phyloP scores from a whole-genome alignment of 2,329 filamentous ascomycete genomes.

The Sordariomycetes sp. region DNA sequence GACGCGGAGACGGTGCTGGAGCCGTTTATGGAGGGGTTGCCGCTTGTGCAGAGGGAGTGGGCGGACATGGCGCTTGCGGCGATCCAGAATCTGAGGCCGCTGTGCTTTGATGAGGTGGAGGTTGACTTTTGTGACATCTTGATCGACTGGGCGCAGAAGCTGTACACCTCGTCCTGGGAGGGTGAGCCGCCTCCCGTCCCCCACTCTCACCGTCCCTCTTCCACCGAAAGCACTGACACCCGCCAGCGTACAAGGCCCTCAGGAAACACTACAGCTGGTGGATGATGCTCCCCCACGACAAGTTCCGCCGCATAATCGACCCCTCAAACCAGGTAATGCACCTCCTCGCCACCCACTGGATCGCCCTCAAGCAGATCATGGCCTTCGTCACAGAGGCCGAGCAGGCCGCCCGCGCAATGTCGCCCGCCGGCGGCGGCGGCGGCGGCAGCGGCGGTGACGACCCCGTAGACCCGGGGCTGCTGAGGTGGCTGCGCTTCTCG shows the following conservation, averaged over 20 bases:
- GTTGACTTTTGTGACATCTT: conserved; percentile 30
- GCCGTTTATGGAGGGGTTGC: conserved; percentile 29
- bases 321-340: conserved; percentile 28
- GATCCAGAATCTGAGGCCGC: conserved; percentile 24
- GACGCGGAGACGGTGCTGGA: conserved; percentile 25
- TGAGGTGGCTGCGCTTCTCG: conserved; percentile 35
- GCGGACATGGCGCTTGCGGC: conserved; percentile 30
- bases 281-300: conserved; percentile 40
- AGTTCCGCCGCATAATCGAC: conserved; percentile 36
- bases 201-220: background rate
- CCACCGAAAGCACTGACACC: background rate
- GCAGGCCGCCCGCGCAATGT: conserved; percentile 16
- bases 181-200: conserved; percentile 22
- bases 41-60: conserved; percentile 29
- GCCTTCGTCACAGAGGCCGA: conserved; percentile 29
- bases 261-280: conserved; percentile 40
- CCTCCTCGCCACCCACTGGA: conserved; percentile 39
- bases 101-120: conserved; percentile 30
- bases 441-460: conserved; percentile 7
- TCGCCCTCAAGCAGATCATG: conserved; percentile 41
- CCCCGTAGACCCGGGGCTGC: conserved; percentile 26
- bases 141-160: conserved; percentile 31
- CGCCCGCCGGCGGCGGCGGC: conserved; percentile 10
- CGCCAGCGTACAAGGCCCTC: conserved; percentile 33
- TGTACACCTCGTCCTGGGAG: conserved; percentile 36